Evolutionary conservation across 768 basidiomycete genomes (phyloP), one percentile per base, ranked within the genome.

Genomic region (Daedalea quercina): DNA sequence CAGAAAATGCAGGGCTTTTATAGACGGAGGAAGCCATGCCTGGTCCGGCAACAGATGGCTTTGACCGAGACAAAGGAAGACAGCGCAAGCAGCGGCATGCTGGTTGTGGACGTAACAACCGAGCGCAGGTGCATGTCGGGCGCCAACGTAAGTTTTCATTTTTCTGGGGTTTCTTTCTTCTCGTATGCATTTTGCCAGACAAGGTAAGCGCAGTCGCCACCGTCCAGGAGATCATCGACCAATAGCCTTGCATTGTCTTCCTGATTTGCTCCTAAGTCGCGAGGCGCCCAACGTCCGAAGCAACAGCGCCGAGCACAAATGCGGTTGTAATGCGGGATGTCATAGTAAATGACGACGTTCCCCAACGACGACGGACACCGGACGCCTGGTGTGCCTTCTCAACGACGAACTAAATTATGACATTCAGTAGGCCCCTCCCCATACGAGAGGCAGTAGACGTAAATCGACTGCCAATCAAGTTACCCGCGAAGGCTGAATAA

Each of bases 1-100:
- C 37, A 40, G 37, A 45, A 48, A 49, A 45, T 46, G 19, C 50
- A 51, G 52, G 52, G 45, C 48, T 40, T 48, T 57, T 53, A 54
- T 45, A 53, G 17, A 35, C 22, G 23, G 52, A 50, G 46, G 41
- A 31, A 41, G 37, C 37, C 37, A 40, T 40, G 37, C 37, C 17
- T 40, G 4, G 37, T 8, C 37, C 37, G 37, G 19, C 4, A 4
- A 40, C 7, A 40, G 37, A 15, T 17, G 15, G 37, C 37, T 40
- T 40, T 40, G 37, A 17, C 37, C 13, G 37, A 31, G 28, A 31
- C 28, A 19, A 40, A 40, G 37, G 15, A 40, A 19, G 37, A 40
- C 37, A 4, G 28, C 28, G 11, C 11, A 31, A 31, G 11, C 37
- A 40, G 19, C 19, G 37, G 15, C 37, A 40, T 40, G 37, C 37